Evolutionary conservation across 306 rosid species (phyloP), one percentile per base, ranked within the genome.

Genomic region (Leucaena leucocephala): DNA sequence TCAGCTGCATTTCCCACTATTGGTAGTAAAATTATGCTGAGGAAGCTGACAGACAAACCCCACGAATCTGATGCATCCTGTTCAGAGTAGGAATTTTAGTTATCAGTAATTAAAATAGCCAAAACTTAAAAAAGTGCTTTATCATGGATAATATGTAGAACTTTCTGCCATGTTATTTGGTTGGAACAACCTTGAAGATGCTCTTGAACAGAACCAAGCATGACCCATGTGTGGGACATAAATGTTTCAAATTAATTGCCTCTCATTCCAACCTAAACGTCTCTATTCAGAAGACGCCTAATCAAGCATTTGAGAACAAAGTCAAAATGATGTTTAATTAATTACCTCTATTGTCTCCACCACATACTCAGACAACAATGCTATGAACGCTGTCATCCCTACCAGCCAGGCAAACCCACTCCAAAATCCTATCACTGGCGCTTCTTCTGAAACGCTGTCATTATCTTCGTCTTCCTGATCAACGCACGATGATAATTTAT

Each of bases 1-100:
- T 94, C 98, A 34, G 98, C 97, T 71, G 98, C 97, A 75, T 94
- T 94, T 66, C 98, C 98, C 55, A 94, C 98, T 46, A 92, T 90
- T 22, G 98, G 97, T 8, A 94, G 88, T 89, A 94, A 68, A 69
- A 94, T 94, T 80, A 94, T 92, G 88, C 97, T 83, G 68, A 94
- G 84, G 83, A 94, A 94, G 76, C 97, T 88, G 11, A 94, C 92
- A 1, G 97, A 92, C 81, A 94, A 68, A 34, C 97, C 97, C 98
- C 98, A 94, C n/a, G 98, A 84, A 34, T 86, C 85, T 14, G 97
- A 88, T 65, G 98, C 97, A 76, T 84, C 94, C 98, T 94, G 87
- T 67, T 71, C 71, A 34, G 7, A 59, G 34, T 59, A 17, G 33
- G 68, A 68, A 15, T 58, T 21, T 8, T 71, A n/a, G 21, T 71